Evolutionary conservation across 257 asterid genomes (phyloP), one percentile per base, ranked within the genome.

Genomic region (Prunella vulgaris): DNA sequence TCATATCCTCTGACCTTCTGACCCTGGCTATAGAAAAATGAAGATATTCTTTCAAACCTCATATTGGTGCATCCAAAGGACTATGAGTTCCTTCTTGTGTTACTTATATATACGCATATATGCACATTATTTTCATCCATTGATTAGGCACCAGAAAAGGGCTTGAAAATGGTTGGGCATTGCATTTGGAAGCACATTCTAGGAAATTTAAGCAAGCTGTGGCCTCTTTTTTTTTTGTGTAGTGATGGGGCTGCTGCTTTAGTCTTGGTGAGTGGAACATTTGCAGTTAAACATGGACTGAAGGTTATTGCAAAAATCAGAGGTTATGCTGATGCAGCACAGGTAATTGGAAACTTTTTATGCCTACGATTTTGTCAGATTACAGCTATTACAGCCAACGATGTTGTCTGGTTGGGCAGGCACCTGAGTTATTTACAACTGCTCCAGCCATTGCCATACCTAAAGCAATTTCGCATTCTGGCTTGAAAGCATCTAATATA

Each of bases 171-270:
- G 7, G 15, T 14, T 22, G 4, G 33, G 10, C n/a, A 24, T 32
- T 35, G 24, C 42, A 14, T 48, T 35, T 53, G 10, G 24, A 52
- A 27, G 59, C 49, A 33, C 25, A 24, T 33, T 48, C 37, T 27
- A 10, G 60, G 15, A 12, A 28, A 17, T 17, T 63, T 35, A 49
- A 13, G 10, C 33, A 33, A 59, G n/a, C 15, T 7, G 59, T 60
- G 63, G 15, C 30, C 59, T 13, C 60, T 66, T 22, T 44, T 51
- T n/a, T 48, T 28, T 28, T 0, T 73, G 35, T 73, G 75, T 71
- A 91, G 98, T 81, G 97, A 93, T 70, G 98, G 98, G 49, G 98
- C 98, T 25, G 97, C 97, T 49, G 97, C 98, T 30, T 70, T 93
- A 67, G 96, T 90, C 63, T 89, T 93, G 13, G 97, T 90, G 79